These are phyloP conservation scores for Teratosphaeria pseudoeucalypti DNA, from an alignment of 2,329 filamentous ascomycete genomes.

Conservation along the genomic window DNA sequence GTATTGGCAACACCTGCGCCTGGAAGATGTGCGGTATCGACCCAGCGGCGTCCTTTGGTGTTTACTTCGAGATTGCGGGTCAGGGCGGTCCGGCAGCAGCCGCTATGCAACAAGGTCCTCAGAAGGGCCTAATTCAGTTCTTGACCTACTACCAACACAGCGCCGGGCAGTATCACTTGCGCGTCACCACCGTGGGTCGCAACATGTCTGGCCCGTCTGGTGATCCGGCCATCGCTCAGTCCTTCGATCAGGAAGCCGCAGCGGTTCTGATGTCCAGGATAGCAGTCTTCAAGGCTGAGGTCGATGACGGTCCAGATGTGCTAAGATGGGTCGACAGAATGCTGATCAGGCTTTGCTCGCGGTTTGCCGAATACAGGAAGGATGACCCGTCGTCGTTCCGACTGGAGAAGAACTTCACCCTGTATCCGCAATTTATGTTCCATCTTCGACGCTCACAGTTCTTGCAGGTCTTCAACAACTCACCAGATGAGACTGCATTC, in stretches of 20 bases:
- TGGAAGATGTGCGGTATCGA: slow-evolving; percentile 99
- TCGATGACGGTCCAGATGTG: slow-evolving; percentile 97
- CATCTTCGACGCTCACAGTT: slow-evolving; percentile 95
- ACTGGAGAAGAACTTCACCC: slow-evolving; percentile 95
- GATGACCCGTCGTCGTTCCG: slow-evolving; percentile 96
- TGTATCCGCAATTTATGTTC: slow-evolving; percentile 99
- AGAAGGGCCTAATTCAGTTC: slow-evolving; percentile 96
- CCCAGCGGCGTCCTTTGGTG: slow-evolving; percentile 81
- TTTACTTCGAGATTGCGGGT: slow-evolving; percentile 96
- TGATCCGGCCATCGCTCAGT: slow-evolving; percentile 88
- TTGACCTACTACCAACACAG: slow-evolving; percentile 98
- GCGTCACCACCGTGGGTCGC: slow-evolving; percentile 86
- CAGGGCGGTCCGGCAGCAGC: slow-evolving; percentile 65
- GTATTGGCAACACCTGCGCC: slow-evolving; percentile 95
- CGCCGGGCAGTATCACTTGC: slow-evolving; percentile 87
- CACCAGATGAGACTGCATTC: slow-evolving; percentile 97
- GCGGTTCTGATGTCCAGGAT: slow-evolving; percentile 98
- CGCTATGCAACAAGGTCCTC: slow-evolving; percentile 73
- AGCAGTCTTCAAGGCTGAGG: slow-evolving; percentile 96
- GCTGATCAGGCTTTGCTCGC: slow-evolving; percentile 90
- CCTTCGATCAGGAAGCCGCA: slow-evolving; percentile 95
- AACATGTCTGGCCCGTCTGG: slow-evolving; percentile 88
- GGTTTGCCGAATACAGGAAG: slow-evolving; percentile 96
- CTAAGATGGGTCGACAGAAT: slow-evolving; percentile 97
- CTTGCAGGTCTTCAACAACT: slow-evolving; percentile 98